Evolutionary conservation across 129 eudicot species (phyloP).

Genomic region (Pulicaria dysenterica): DNA sequence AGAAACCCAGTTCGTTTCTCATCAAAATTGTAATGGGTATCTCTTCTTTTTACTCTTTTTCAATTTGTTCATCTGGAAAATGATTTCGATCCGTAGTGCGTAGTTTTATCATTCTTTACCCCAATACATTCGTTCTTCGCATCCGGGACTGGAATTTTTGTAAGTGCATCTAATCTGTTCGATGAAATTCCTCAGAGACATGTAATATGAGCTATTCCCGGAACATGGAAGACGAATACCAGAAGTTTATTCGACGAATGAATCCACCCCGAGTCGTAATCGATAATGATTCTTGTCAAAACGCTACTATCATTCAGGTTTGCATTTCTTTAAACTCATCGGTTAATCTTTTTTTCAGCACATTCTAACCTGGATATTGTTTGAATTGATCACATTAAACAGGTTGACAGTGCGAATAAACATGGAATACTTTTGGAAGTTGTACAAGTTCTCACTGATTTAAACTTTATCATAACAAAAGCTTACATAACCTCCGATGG

Average conservation of each 20-base stretch:
- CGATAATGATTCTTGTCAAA: slow-evolving; percentile 69
- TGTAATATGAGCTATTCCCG: slow-evolving; percentile 59
- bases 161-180: slow-evolving; percentile 6
- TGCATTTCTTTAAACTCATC: background rate
- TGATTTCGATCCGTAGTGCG: background rate
- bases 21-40: slow-evolving; percentile 53
- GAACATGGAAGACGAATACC: slow-evolving; percentile 80
- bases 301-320: slow-evolving; percentile 79
- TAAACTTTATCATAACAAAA: slow-evolving; percentile 64
- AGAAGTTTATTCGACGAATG: slow-evolving; percentile 85
- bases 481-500: slow-evolving; percentile 93
- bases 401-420: slow-evolving; percentile 92
- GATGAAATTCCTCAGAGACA: slow-evolving; percentile 44
- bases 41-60: slow-evolving; percentile 23
- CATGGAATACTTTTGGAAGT: slow-evolving; percentile 88
- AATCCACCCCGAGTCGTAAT: slow-evolving; percentile 84
- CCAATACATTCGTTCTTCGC: too few species aligned
- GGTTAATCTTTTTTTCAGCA: background rate
- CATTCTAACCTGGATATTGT: background rate
- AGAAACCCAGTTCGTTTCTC: slow-evolving; percentile 19
- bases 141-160: too few species aligned
- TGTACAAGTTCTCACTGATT: slow-evolving; percentile 86
- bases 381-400: slow-evolving; percentile 17
- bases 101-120: background rate
- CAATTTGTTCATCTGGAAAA: background rate